A percentile compares a stretch with the other conserved stretches of the same genome.
These are phyloP conservation scores for Penicillium crustosum DNA, from an alignment of 2,329 filamentous ascomycete species.

Conservation along the genomic window DNA sequence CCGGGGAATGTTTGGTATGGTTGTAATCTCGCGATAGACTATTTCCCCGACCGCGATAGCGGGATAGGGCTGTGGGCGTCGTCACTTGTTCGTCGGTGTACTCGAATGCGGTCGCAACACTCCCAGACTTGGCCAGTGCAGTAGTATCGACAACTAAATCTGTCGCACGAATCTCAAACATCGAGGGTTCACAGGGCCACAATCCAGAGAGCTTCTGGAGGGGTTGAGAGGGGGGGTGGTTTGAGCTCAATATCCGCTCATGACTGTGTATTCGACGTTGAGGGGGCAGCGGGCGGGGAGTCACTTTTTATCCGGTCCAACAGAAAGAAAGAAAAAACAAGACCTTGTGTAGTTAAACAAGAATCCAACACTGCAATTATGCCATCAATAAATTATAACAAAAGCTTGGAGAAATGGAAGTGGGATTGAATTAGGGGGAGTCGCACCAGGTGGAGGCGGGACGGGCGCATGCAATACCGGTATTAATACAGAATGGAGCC, in stretches of 20 bases:
- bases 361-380: background rate
- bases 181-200: conserved; percentile 22
- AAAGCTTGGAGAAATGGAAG: conserved; percentile 6
- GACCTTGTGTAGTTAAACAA: background rate
- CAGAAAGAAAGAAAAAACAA: background rate
- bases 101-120: conserved; percentile 45
- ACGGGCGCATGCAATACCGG: conserved; percentile 5
- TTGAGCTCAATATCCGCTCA: conserved; percentile 23
- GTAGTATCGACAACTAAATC: conserved; percentile 37
- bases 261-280: conserved; percentile 21
- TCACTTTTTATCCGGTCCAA: conserved; percentile 12
- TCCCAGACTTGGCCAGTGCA: conserved; percentile 36
- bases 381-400: conserved; percentile 5
- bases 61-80: conserved; percentile 31
- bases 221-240: background rate
- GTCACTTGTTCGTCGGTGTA: conserved; percentile 42
- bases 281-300: conserved; percentile 17
- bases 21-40: conserved; percentile 31
- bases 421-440: conserved; percentile 12
- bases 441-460: conserved; percentile 6
- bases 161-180: conserved; percentile 37
- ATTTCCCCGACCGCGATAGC: conserved; percentile 32
- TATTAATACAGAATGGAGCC: conserved; percentile 1
- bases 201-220: conserved; percentile 7
- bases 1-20: conserved; percentile 25